Percentiles rank a stretch among this genome's conserved stretches.
These are phyloP conservation scores for Handroanthus guayacan DNA, from an alignment of 257 asterid species.

Conservation along the genomic window DNA sequence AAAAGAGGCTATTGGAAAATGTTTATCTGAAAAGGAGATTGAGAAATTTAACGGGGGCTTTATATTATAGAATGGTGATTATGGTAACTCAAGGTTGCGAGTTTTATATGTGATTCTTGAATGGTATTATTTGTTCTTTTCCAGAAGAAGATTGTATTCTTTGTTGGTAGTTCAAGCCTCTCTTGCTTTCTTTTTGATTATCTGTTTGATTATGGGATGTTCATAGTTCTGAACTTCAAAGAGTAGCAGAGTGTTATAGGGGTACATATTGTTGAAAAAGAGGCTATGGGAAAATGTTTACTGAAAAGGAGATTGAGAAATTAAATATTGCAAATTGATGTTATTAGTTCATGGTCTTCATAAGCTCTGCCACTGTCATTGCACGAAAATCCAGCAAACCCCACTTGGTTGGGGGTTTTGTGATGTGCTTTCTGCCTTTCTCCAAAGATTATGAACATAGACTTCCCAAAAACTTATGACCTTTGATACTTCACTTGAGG, in stretches of 20 bases:
- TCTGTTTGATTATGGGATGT: background rate
- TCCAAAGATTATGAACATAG: background rate
- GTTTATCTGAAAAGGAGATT: background rate
- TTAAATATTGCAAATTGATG: background rate
- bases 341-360: background rate
- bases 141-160: background rate
- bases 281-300: background rate
- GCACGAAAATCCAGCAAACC: background rate
- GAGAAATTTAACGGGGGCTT: background rate
- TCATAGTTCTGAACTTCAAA: constrained; percentile 7
- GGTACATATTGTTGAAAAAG: constrained; percentile 1
- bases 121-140: background rate
- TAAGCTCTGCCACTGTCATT: background rate
- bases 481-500: constrained; percentile 5
- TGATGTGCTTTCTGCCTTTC: background rate
- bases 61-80: constrained; percentile 24
- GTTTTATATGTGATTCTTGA: background rate
- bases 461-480: background rate
- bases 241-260: background rate
- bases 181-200: constrained; percentile 13
- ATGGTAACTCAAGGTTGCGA: background rate
- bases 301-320: background rate
- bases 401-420: background rate
- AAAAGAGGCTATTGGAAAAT: background rate
- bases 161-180: background rate